Evolutionary conservation across 2,329 filamentous ascomycete species (phyloP).

Genomic region (Xylariaceae sp.): DNA sequence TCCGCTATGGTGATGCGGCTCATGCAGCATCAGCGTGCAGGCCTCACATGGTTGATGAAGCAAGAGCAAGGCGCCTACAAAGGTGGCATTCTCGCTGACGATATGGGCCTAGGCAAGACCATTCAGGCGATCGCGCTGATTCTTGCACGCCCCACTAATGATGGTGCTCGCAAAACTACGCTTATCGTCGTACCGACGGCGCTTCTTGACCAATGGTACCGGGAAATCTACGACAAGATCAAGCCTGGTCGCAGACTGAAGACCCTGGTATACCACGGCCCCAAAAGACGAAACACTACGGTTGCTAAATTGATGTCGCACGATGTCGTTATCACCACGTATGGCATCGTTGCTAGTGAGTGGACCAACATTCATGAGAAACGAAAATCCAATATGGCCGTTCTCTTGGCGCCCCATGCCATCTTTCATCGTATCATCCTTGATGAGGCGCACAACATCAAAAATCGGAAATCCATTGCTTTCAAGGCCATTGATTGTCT

Average conservation of each 20-base stretch:
- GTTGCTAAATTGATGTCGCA: conserved; percentile 49
- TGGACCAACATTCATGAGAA: conserved; percentile 51
- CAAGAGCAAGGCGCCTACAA: conserved; percentile 26
- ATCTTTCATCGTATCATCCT: conserved; percentile 70
- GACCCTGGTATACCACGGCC: conserved; percentile 27
- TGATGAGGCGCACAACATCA: conserved; percentile 79
- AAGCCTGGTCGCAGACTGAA: conserved; percentile 25
- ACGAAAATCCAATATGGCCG: conserved; percentile 42
- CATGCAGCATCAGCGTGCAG: conserved; percentile 28
- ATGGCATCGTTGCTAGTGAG: conserved; percentile 64
- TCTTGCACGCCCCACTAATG: conserved; percentile 23
- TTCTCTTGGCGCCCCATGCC: conserved; percentile 39
- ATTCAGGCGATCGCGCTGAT: conserved; percentile 30
- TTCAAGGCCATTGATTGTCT: conserved; percentile 57
- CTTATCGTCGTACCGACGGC: conserved; percentile 28
- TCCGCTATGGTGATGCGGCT: conserved; percentile 15
- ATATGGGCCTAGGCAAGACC: conserved; percentile 31
- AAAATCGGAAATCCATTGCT: conserved; percentile 62
- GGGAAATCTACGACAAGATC: conserved; percentile 28
- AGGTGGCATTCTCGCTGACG: conserved; percentile 30
- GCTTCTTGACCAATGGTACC: conserved; percentile 28
- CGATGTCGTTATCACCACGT: conserved; percentile 76
- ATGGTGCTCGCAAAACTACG: conserved; percentile 25
- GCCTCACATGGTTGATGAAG: conserved; percentile 29
- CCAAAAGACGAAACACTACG: conserved; percentile 19